Evolutionary conservation across 345 rosid genomes (phyloP), one percentile per base, ranked within the genome.

Genomic region (Hevea brasiliensis): DNA sequence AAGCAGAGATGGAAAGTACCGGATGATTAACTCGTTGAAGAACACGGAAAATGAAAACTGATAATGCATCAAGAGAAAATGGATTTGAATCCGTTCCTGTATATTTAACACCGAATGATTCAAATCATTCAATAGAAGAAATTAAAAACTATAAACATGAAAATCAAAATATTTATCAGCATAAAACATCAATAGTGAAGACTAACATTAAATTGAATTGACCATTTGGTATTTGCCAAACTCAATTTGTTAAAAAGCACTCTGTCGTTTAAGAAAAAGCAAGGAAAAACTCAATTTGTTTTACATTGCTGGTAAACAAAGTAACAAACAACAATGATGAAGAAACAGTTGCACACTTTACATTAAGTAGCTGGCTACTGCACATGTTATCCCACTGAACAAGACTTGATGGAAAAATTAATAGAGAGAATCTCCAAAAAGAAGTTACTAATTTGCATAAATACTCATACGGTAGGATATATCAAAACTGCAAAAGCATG

Each of bases 1-100:
- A 48, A 53, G 17, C 55, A 67, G 56, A 72, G 12, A 70, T 73
- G 71, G 73, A 53, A 61, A 42, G 53, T 89, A 92, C 98, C 74
- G 98, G 98, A 74, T 95, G 99, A 78, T 92, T 89, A 81, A 75
- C 87, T 76, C 99, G 86, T 71, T 89, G 93, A 73, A 92, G 94
- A 78, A 92, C 98, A 81, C 99, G 96, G 72, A 84, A 89, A 77
- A 91, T 82, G 79, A 95, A 92, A 80, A 91, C 89, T 75, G 97
- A 92, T 56, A 92, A 84, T 69, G 98, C 98, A 81, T 95, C 99
- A 21, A 92, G 93, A 60, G 94, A 85, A 83, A 86, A 92, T 58
- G 99, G 97, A 80, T 95, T 95, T 72, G 89, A 86, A 67, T 87
- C 87, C 8, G 93, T 87, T 72, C 99, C 99, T 95, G 87, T 67